Base-by-base conservation (phyloP, 192 early-diverging fungal genomes). In the Funneliformis geosporum region DNA sequence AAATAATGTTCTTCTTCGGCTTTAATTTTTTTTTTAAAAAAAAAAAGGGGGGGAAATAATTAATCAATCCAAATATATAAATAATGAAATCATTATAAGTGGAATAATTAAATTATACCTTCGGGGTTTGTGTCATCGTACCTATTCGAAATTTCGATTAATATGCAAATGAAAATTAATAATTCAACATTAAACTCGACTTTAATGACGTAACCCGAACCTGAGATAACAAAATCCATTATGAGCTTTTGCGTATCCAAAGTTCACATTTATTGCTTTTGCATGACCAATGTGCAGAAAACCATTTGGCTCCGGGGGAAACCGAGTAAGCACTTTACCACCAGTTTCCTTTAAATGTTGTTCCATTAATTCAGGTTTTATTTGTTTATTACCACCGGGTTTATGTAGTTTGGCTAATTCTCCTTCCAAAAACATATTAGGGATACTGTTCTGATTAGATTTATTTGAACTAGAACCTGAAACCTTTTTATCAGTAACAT, bases 251-350 rank as follows among this genome's bases (percentile, higher is more conserved):
- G 98, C 98, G 75, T 96, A 98, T 62, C 97, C 98, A 93, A 99
- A 99, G 88, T 97, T 99, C 81, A 99, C 92, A 84, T 99, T 99
- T 88, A 99, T 98, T 59, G 97, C 98, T 86, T 99, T 99, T 78
- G 97, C 96, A 83, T 99, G 98, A 70, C 98, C 97, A 85, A 99
- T 99, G 84, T 99, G 97, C 68, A 99, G 88, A 87, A 92, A 98
- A 28, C 98, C 97, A 84, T 99, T 99, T 72, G 98, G 98, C 89
- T 99, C 98, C 73, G 98, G 98, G 28, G 98, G 98, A 88, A 99
- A 99, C 50, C 98, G 96, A 16, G 98, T 99, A 21, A 98, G 80
- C 16, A 99, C 98, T 80, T 91, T 91, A 21, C 96, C 95, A 59
- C 93, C 93, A 1, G 98, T 99, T 8, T 91, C 91, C 71, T 92